phyloP scores from a whole-genome alignment of 352 stramenopile species.

The Phytophthora meadii region DNA sequence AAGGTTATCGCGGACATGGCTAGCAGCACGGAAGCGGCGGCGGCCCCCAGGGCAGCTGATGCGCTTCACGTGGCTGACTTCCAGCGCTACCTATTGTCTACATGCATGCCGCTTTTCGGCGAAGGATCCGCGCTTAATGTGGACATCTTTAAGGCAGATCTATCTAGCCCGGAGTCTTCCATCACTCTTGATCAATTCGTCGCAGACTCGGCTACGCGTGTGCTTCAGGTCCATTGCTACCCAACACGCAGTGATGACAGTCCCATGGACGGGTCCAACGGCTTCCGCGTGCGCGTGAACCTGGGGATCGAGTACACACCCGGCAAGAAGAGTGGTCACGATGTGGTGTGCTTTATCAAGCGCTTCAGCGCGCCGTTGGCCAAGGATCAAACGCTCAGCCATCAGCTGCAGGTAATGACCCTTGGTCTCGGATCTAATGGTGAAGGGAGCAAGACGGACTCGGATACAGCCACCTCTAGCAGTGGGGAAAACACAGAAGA shows the following conservation, averaged over 20 bases:
- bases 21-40: constrained; percentile 37
- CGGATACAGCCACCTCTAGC: constrained; percentile 39
- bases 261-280: constrained; percentile 25
- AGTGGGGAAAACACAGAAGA: constrained; percentile 67
- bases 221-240: constrained; percentile 83
- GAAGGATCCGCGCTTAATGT: constrained; percentile 49
- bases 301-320: constrained; percentile 77
- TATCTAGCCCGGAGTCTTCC: constrained; percentile 40
- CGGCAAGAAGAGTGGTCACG: constrained; percentile 69
- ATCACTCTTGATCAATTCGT: constrained; percentile 77
- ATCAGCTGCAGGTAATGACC: constrained; percentile 90
- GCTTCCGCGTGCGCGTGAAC: constrained; percentile 71
- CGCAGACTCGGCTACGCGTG: constrained; percentile 57
- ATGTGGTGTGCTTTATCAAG: constrained; percentile 91
- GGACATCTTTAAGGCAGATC: constrained; percentile 53
- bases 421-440: constrained; percentile 68
- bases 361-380: constrained; percentile 69
- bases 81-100: constrained; percentile 65
- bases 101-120: constrained; percentile 74
- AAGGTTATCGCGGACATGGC: constrained; percentile 26
- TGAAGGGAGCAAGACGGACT: constrained; percentile 27
- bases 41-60: constrained; percentile 36
- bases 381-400: constrained; percentile 73
- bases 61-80: constrained; percentile 55
- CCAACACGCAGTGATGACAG: constrained; percentile 36